Base-by-base conservation (phyloP, 441 rosid species). In the Euphorbia schlechtendalii region DNA sequence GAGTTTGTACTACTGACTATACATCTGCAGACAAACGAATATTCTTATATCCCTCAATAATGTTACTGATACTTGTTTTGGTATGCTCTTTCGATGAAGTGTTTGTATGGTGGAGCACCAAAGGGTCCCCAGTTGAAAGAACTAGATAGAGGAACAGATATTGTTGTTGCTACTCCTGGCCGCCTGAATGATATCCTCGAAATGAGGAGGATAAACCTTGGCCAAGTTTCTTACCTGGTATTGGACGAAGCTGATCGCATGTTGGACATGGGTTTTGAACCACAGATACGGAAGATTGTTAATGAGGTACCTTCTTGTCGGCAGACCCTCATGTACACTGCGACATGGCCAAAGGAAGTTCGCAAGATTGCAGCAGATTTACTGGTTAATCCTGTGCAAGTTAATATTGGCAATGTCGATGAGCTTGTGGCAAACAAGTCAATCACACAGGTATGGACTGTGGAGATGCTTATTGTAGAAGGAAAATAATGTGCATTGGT, bases 241-340 rank as follows among this genome's bases (percentile, higher is more conserved):
- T 80, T 91, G 21, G 98, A 94, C 69, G 99, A 94, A 82, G 99
- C 99, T 69, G 99, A 94, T 81, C 90, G 97, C 63, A 94, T 94
- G 99, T 77, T 94, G 72, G 99, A 94, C 76, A 94, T 94, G 99
- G 99, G 99, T 53, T 94, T 94, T 70, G 99, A 94, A 70, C 99
- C 99, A 38, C 99, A 94, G 69, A 94, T 94, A 72, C 72, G 99
- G 67, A 94, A 89, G 85, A 89, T 94, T 71, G 97, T 94, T 63
- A 90, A 86, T 46, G 97, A 88, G 77, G 89, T 91, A 18, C 99
- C 99, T 51, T 68, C 89, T 32, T 83, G 90, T 61, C 92, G 99
- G 55, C 99, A 94, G 81, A 94, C 98, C 28, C 97, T 94, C 69
- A 94, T 94, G 99, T 94, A 79, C 74, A 94, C 98, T 13, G 99